Base-by-base conservation (phyloP, 2,329 filamentous ascomycete species). In the Emergomyces africanus region DNA sequence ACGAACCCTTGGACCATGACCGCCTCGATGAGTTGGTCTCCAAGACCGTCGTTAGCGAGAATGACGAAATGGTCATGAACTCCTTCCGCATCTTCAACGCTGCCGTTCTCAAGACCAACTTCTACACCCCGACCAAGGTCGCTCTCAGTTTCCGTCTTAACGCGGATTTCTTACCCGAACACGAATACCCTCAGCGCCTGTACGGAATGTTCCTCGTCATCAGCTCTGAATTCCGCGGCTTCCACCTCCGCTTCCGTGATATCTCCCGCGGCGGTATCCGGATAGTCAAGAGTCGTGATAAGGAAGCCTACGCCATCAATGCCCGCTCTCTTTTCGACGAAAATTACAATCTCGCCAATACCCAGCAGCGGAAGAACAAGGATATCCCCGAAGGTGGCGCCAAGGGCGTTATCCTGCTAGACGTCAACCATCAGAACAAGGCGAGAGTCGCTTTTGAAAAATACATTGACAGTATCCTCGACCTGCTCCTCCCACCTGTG, bases 131-230 rank as follows among this genome's bases (percentile, higher is more conserved):
- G 0, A 99, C 94, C 64, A 99, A 99, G 81, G 92, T 99, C 44
- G 94, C 94, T 10, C 82, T 99, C 66, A 96, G 90, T 78, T 99
- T 99, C 84, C 88, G 94, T 58, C 78, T 99, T 62, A 87, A 96
- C 70, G 71, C 74, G 2, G 70, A 74, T 62, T 99, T 99, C 82
- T 79, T 99, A 42, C 94, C 94, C 4, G 81, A 87, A 62, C 85
- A 91, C 57, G 94, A 99, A 75, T 99, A 99, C 73, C 89, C 94
- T 50, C 89, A 92, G 72, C 89, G 86, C 6, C 80, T 99, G 9
- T 99, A 94, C 68, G 94, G 94, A 64, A 99, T 99, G 94, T 99
- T 99, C 81, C 81, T 99, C 57, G 89, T 99, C 64, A 96, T 99
- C 73, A 90, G 90, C 68, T 92, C 94, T 12, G 94, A 99, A 75